Base-by-base conservation (phyloP, 768 basidiomycete genomes). In the Omphalotus guepiniiformis region DNA sequence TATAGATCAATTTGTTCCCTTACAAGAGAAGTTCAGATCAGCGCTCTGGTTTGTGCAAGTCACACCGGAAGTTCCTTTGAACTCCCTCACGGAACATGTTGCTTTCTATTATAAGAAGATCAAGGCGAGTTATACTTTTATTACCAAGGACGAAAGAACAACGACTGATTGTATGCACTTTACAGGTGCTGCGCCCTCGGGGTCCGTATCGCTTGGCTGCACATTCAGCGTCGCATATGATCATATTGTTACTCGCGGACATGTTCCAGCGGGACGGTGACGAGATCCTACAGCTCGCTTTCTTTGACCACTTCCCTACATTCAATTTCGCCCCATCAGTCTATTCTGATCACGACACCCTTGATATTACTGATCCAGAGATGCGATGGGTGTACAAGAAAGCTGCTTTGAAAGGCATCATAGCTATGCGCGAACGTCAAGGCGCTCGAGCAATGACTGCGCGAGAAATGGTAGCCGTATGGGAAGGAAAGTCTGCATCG, bases 1-100 rank as follows among this genome's bases (percentile, higher is more conserved):
- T 18, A 34, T 48, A 9, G 28, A 47, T 5, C 28, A 39, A 2
- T 55, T 50, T 39, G 11, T 28, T 13, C 47, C 47, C 3, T 38
- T 50, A 6, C 38, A 49, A 43, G 26, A 47, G n/a, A 30, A 39
- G 7, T 51, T 53, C 32, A 41, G 21, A 18, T 42, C 55, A 13
- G 52, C 53, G n/a, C 36, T 53, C 11, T 55, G 54, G 52, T 48
- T 40, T 5, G 41, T 53, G 18, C 54, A 55, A 28, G 39, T 55
- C 25, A 55, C 52, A 3, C 38, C 48, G 13, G 52, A 55, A 36
- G 51, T 49, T 3, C 55, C 49, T 19, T 21, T 47, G 11, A 38
- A 41, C 12, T 49, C 49, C 11, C 9, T 55, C 9, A 11, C 35
- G 2, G 43, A 16, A 15, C 37, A 37, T 21, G 53, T 53, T 4